phyloP scores from a whole-genome alignment of 208 protist genomes.

The Trypanosoma boissoni region DNA sequence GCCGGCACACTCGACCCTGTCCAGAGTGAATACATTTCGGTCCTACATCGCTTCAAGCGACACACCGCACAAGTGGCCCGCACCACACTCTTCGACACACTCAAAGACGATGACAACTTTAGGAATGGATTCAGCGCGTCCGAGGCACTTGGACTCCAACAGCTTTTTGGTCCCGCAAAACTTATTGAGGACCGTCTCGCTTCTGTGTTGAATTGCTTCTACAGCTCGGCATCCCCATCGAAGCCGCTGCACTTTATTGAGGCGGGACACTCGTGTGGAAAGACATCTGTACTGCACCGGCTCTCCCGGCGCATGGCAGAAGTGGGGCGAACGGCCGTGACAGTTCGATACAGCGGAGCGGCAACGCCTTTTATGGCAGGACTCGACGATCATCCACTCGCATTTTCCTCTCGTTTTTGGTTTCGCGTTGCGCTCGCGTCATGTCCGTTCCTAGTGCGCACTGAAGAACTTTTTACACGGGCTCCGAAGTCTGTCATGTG shows the following conservation, averaged over 20 bases:
- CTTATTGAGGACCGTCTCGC: slow-evolving; percentile 76
- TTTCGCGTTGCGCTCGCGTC: slow-evolving; percentile 76
- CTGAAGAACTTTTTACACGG: slow-evolving; percentile 70
- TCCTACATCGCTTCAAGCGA: slow-evolving; percentile 61
- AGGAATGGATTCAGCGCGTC: slow-evolving; percentile 58
- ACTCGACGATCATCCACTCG: slow-evolving; percentile 78
- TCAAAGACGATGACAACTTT: slow-evolving; percentile 48
- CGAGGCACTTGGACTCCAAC: slow-evolving; percentile 60
- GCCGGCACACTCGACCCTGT: slow-evolving; percentile 34
- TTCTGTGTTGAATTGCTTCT: slow-evolving; percentile 49
- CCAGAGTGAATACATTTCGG: slow-evolving; percentile 71
- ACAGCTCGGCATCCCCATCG: slow-evolving; percentile 38
- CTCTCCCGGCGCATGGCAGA: slow-evolving; percentile 44
- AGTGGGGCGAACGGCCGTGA: slow-evolving; percentile 43
- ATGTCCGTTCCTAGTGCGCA: slow-evolving; percentile 68
- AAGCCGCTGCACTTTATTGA: slow-evolving; percentile 80
- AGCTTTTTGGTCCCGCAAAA: slow-evolving; percentile 76
- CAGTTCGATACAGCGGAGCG: slow-evolving; percentile 70
- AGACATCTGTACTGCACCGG: slow-evolving; percentile 71
- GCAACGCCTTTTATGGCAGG: slow-evolving; percentile 75
- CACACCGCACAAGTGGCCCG: slow-evolving; percentile 47
- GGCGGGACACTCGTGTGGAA: slow-evolving; percentile 62
- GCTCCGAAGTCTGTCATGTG: slow-evolving; percentile 68
- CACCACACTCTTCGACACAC: slow-evolving; percentile 56
- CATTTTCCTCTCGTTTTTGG: slow-evolving; percentile 79